phyloP scores from a whole-genome alignment of 768 basidiomycete genomes.

The Agaricus blazei region DNA sequence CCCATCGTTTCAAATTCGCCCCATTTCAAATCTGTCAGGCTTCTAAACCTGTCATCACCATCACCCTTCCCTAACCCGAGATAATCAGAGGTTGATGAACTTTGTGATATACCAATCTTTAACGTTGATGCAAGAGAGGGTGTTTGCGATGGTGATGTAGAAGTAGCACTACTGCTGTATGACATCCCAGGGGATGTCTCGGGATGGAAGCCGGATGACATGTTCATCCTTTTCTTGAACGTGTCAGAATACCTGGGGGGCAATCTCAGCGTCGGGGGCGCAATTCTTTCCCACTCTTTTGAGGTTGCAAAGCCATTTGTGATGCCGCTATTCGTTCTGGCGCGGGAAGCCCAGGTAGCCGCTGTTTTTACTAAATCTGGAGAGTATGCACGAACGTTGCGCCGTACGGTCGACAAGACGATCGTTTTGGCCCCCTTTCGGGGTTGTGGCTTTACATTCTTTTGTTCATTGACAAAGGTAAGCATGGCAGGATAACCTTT shows the following conservation, averaged over 20 bases:
- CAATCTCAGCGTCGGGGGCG: conserved; percentile 54
- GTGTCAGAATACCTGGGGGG: conserved; percentile 67
- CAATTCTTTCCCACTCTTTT: conserved; percentile 76
- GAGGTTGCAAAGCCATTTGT: conserved; percentile 48
- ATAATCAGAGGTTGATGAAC: conserved; percentile 22
- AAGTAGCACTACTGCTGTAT: conserved; percentile 21
- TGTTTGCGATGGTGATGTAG: conserved; percentile 38
- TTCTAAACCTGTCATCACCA: conserved; percentile 70
- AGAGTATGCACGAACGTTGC: conserved; percentile 86
- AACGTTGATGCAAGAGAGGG: conserved; percentile 27
- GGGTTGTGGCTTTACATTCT: conserved; percentile 52
- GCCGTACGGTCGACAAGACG: conserved; percentile 69
- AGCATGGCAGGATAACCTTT: conserved; percentile 84
- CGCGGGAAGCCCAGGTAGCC: conserved; percentile 39
- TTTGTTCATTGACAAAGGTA: conserved; percentile 48
- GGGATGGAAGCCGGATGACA: conserved; percentile 58
- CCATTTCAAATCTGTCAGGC: conserved; percentile 85
- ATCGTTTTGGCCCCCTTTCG: conserved; percentile 74
- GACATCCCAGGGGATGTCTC: conserved; percentile 31
- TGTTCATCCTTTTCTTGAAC: conserved; percentile 73
- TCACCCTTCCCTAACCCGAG: conserved; percentile 34
- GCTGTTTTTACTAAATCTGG: conserved; percentile 74
- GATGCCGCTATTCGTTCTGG: conserved; percentile 15
- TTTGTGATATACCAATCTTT: conserved; percentile 16
- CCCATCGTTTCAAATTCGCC: conserved; percentile 86